Base-by-base conservation (phyloP, 2,329 filamentous ascomycete genomes). In the Bipolaris sorokiniana region DNA sequence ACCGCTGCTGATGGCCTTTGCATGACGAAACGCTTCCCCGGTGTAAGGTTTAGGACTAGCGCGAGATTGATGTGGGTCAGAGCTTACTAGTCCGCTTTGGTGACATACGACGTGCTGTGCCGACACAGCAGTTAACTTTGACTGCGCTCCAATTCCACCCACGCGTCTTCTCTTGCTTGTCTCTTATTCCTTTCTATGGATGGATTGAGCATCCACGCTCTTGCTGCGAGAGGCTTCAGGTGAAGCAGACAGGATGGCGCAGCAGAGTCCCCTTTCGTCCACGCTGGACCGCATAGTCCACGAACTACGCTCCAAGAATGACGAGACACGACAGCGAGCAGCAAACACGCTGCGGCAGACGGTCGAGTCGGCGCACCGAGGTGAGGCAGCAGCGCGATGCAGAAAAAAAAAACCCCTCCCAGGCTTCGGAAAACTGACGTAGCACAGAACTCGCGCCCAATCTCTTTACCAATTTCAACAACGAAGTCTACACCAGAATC, bases 401-500 rank as follows among this genome's bases (percentile, higher is more conserved):
- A 48, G 22, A 51, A n/a, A 42, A 57, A 48, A 20, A 51, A n/a
- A 45, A 57, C 56, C 59, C 63, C 61, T 22, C 58, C 50, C 40
- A 48, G 54, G 56, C 58, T 51, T 41, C 26, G 44, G 31, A 45
- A 48, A 50, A 67, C 66, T 76, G 57, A 65, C 58, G 46, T 36
- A 37, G 50, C 49, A 53, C 69, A 89, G 95, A 98, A 78, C 86
- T 95, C 73, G 86, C 86, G 22, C 84, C 90, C 51, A 92, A 95
- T 72, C 88, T 89, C 62, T 98, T 98, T 78, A 78, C 83, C 56
- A 83, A 85, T 64, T 89, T 87, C 76, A 90, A 90, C 74, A 86
- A 85, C 70, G 81, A 86, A 54, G 84, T 90, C 61, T 89, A 86
- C 71, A 79, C 82, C 65, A 84, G 85, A 56, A 88, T 91, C 68